Percentiles rank a stretch among this genome's conserved stretches.
These are phyloP conservation scores for Scenedesmus sp. DNA, from an alignment of 163 green algal species.

Conservation along the genomic window DNA sequence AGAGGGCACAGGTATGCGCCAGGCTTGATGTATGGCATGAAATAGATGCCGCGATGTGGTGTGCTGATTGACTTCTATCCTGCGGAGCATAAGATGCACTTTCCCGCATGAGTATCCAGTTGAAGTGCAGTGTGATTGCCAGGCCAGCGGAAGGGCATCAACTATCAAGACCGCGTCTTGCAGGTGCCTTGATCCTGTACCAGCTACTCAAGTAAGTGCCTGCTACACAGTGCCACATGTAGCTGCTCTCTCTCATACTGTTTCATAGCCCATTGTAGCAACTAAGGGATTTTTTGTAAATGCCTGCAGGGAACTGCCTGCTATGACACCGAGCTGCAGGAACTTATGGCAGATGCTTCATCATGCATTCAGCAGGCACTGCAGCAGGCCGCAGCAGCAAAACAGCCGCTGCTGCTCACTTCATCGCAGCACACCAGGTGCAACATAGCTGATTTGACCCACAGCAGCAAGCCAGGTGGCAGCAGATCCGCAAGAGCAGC, in stretches of 20 bases:
- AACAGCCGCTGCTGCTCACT: slow-evolving; percentile 29
- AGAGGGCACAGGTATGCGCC: background rate
- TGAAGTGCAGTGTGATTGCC: background rate
- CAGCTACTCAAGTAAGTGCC: background rate
- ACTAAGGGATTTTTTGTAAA: background rate
- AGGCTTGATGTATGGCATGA: background rate
- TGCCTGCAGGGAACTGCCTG: background rate
- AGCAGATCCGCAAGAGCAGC: background rate
- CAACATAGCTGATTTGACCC: no score
- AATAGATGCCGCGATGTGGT: no score
- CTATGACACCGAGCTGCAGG: background rate
- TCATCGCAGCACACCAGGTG: slow-evolving; percentile 44
- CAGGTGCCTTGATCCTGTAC: background rate
- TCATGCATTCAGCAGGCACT: background rate
- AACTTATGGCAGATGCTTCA: background rate
- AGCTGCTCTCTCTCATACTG: no score
- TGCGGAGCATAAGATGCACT: no score
- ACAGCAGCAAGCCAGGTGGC: background rate
- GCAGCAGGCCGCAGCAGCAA: slow-evolving; percentile 6
- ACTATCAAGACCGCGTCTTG: background rate
- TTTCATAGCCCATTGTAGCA: background rate
- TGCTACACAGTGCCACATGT: no score
- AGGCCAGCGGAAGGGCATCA: background rate
- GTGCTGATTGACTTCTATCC: no score
- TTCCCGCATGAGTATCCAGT: no score